Percentiles rank a stretch among this genome's conserved stretches.
phyloP scores from a whole-genome alignment of 2,329 filamentous ascomycete genomes.

The Sporothrix humicola region DNA sequence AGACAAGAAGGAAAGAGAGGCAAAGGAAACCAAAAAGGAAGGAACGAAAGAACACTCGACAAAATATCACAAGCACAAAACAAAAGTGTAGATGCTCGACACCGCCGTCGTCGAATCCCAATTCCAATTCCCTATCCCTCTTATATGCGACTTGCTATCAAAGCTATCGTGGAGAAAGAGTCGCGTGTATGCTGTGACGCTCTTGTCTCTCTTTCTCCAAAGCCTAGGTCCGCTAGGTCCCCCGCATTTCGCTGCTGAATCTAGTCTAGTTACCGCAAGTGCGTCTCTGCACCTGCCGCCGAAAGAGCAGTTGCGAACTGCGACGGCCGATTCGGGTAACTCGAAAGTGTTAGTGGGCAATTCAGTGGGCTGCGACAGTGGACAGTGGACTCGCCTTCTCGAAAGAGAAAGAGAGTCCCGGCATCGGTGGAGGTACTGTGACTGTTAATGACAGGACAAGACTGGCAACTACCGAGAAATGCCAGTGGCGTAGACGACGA shows the following conservation, averaged over 20 bases:
- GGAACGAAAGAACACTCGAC: background rate
- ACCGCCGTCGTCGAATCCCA: background rate
- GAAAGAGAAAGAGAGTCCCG: constrained; percentile 2
- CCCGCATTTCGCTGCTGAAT: constrained; percentile 13
- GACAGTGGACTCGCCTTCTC: constrained; percentile 17
- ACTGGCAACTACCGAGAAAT: background rate
- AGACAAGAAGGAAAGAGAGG: background rate
- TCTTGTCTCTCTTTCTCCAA: background rate
- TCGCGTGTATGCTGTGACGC: background rate
- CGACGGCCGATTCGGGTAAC: constrained; percentile 13
- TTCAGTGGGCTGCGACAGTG: background rate
- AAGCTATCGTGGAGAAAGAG: constrained; percentile 16
- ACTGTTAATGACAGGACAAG: no score
- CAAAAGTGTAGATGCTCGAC: background rate
- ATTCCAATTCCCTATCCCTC: background rate
- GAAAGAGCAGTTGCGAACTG: background rate
- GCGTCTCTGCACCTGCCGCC: background rate
- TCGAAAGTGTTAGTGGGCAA: background rate
- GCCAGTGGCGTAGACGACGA: background rate
- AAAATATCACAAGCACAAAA: background rate
- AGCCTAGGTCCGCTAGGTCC: background rate
- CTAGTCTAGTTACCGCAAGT: background rate
- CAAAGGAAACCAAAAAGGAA: background rate
- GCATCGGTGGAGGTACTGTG: background rate
- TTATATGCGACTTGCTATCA: constrained; percentile 16